Conservation (phyloP, 352 stramenopile species). For the Phytophthora podocarpi region DNA sequence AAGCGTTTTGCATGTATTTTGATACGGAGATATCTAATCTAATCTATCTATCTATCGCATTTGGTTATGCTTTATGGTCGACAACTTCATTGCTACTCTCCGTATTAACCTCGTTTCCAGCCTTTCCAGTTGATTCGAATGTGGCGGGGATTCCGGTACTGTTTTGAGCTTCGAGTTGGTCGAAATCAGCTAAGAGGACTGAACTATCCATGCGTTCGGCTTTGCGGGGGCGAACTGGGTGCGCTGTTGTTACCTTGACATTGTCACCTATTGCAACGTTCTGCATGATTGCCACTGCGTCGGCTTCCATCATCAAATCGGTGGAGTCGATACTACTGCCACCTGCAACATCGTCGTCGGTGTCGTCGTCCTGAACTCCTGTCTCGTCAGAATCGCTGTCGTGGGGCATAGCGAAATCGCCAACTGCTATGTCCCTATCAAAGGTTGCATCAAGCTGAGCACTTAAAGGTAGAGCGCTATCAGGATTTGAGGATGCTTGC, state of each 20-base stretch:
- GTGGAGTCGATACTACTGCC: slow-evolving; percentile 38
- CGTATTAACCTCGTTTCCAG: no score
- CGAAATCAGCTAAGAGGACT: slow-evolving; percentile 19
- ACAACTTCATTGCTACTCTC: no score
- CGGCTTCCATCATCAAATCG: slow-evolving; percentile 42
- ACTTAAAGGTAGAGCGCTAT: no score
- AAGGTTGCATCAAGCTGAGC: no score
- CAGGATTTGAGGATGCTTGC: no score
- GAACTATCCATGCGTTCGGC: slow-evolving; percentile 18
- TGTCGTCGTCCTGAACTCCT: slow-evolving; percentile 8
- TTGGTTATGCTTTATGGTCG: no score
- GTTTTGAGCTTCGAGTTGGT: slow-evolving; percentile 15
- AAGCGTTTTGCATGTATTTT: no score
- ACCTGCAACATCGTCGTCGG: slow-evolving; percentile 2
- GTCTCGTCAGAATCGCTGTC: slow-evolving; percentile 3
- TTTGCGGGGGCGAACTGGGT: slow-evolving; percentile 1
- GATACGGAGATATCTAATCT: no score
- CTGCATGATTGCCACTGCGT: slow-evolving; percentile 27
- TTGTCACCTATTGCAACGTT: no score
- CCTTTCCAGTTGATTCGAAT: no score
- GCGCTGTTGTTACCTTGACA: not conserved
- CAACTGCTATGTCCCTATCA: not conserved
- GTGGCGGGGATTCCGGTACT: no score
- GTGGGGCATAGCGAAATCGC: slow-evolving; percentile 9
- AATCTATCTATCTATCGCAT: no score